These are phyloP conservation scores for Globisporangium apiculatum DNA, from an alignment of 352 stramenopile species.

Conservation along the genomic window DNA sequence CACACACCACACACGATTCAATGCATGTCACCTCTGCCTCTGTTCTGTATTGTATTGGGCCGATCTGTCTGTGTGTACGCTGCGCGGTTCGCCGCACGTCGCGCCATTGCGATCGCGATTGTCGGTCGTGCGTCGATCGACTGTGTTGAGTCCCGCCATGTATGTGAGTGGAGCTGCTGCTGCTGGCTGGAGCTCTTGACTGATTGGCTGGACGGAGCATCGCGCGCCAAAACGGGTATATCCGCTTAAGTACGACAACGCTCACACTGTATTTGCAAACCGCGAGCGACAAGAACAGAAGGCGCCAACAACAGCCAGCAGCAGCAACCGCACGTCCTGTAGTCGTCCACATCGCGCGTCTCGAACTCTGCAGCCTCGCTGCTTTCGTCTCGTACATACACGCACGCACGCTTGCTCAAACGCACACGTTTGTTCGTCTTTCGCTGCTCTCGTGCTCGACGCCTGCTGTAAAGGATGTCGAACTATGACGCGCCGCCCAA, in stretches of 20 bases:
- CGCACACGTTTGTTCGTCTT: background rate
- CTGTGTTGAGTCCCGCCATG: no score
- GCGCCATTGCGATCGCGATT: no score
- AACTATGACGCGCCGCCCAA: conserved; percentile 27
- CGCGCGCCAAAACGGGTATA: background rate
- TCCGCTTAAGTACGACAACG: background rate
- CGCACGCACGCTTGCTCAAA: background rate
- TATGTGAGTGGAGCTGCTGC: no score
- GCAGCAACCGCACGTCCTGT: no score
- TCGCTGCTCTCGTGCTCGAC: background rate
- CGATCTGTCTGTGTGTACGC: no score
- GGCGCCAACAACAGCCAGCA: background rate
- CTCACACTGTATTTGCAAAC: background rate
- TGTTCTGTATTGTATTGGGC: no score
- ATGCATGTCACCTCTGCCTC: background rate
- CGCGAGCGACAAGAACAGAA: background rate
- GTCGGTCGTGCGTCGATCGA: no score
- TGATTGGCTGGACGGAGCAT: background rate
- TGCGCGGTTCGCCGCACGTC: no score
- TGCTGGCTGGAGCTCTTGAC: no score
- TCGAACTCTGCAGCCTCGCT: no score
- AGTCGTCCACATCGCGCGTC: no score
- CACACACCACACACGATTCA: background rate
- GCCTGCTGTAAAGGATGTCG: conserved; percentile 1
- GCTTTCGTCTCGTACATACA: no score